Evolutionary conservation across 306 rosid genomes (phyloP).

Genomic region (Pterocarpus santalinus): DNA sequence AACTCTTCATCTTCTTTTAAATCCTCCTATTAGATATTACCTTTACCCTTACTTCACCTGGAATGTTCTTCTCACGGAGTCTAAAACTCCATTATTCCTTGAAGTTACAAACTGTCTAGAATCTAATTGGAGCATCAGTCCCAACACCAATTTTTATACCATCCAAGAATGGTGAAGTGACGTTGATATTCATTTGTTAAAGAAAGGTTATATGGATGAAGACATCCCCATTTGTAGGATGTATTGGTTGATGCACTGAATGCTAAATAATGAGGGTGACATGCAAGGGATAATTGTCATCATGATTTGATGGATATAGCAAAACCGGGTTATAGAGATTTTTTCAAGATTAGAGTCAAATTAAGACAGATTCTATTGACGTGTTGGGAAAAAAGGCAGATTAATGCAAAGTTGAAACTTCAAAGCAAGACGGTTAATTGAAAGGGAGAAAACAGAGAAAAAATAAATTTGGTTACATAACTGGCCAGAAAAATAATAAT

Average conservation of each 20-base stretch:
- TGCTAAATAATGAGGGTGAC: background rate
- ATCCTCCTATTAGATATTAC: background rate
- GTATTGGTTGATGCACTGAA: slow-evolving; percentile 13
- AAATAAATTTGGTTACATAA: background rate
- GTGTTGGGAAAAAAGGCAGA: background rate
- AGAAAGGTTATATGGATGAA: background rate
- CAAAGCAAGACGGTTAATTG: background rate
- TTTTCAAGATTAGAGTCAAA: slow-evolving; percentile 12
- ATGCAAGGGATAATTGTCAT: background rate
- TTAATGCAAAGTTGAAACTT: background rate
- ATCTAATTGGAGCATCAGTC: background rate
- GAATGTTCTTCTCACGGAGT: slow-evolving; percentile 53
- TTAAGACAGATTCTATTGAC: background rate
- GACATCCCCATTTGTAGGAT: background rate
- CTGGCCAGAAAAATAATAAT: no score
- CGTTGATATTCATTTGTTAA: background rate
- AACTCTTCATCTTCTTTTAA: background rate
- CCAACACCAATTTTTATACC: background rate
- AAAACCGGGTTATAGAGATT: background rate
- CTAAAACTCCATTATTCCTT: no score
- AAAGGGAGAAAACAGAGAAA: background rate
- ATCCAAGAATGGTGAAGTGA: background rate
- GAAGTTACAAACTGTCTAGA: background rate
- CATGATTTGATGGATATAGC: slow-evolving; percentile 2
- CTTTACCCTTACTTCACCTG: slow-evolving; percentile 27